A percentile compares a stretch with the other conserved stretches of the same genome.
These are phyloP conservation scores for Neonectria coccinea DNA, from an alignment of 2,329 filamentous ascomycete species.

Conservation along the genomic window DNA sequence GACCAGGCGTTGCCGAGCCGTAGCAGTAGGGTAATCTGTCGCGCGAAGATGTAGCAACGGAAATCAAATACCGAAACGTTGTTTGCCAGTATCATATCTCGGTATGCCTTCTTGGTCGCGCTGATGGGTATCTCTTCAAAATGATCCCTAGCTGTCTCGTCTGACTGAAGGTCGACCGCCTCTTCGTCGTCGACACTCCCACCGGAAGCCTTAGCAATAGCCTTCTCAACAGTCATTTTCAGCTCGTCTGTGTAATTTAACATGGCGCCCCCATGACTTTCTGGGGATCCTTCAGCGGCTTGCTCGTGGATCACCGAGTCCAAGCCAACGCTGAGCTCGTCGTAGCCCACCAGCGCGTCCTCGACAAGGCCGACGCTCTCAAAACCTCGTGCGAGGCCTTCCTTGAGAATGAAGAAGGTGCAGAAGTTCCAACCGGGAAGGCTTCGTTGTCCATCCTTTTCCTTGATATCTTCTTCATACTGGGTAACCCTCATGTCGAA, in stretches of 20 bases:
- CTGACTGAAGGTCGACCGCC: constrained; percentile 63
- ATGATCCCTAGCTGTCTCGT: constrained; percentile 53
- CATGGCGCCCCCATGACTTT: constrained; percentile 78
- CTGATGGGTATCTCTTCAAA: constrained; percentile 71
- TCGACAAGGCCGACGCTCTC: constrained; percentile 97
- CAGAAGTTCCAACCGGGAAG: constrained; percentile 99
- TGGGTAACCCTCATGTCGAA: constrained; percentile 92
- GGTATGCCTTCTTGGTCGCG: constrained; percentile 81
- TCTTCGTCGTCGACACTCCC: constrained; percentile 53
- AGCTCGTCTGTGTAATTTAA: constrained; percentile 80
- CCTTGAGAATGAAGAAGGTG: constrained; percentile 98
- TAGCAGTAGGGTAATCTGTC: constrained; percentile 85
- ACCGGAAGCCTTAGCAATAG: constrained; percentile 55
- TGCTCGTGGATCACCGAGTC: constrained; percentile 86
- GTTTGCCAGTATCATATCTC: constrained; percentile 91
- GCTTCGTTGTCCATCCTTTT: constrained; percentile 87
- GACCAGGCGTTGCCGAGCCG: constrained; percentile 82
- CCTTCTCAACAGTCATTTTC: constrained; percentile 67
- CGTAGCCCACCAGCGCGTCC: constrained; percentile 93
- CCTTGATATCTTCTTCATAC: constrained; percentile 97
- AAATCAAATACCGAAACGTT: constrained; percentile 98
- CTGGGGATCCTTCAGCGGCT: constrained; percentile 65
- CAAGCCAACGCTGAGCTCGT: constrained; percentile 89
- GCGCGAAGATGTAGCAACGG: constrained; percentile 89
- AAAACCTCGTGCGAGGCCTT: constrained; percentile 91